Percentiles rank a stretch among this genome's conserved stretches.
Conservation (phyloP, 495 filamentous ascomycete species). For the Neurospora sp. region DNA sequence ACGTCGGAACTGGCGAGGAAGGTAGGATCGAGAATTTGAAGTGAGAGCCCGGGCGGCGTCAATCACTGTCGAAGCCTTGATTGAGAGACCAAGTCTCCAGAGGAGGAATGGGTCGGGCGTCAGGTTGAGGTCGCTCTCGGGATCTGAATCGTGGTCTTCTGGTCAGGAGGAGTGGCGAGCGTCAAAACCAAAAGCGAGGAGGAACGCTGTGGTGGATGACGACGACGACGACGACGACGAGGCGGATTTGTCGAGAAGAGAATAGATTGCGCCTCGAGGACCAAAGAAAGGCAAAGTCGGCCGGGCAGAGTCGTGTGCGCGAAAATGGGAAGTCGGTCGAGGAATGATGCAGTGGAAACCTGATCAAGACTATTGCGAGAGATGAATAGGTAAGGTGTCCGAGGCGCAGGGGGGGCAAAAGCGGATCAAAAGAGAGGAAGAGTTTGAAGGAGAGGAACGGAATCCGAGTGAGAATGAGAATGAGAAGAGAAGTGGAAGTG, state of each 20-base stretch:
- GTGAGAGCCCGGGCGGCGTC: background rate
- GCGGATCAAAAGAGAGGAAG: conserved; percentile 20
- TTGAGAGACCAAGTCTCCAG: background rate
- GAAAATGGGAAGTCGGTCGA: conserved; percentile 12
- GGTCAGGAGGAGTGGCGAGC: conserved; percentile 9
- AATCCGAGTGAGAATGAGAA: conserved; percentile 15
- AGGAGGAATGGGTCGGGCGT: background rate
- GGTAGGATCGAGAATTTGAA: background rate
- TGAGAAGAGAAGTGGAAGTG: background rate
- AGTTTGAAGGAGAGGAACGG: conserved; percentile 23
- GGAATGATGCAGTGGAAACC: conserved; percentile 2
- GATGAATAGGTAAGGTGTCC: conserved; percentile 19
- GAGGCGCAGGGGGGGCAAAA: background rate
- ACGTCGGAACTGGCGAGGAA: conserved; percentile 3
- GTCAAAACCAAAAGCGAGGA: conserved; percentile 11
- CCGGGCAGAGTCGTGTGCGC: conserved; percentile 8
- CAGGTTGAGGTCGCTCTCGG: background rate
- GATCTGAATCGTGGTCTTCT: background rate
- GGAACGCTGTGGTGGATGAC: conserved; percentile 17
- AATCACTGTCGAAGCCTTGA: background rate
- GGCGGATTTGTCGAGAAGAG: background rate
- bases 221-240: background rate
- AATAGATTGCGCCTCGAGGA: conserved; percentile 20
- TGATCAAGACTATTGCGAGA: conserved; percentile 8
- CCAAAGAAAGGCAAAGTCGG: conserved; percentile 22